Evolutionary conservation across 2,329 filamentous ascomycete genomes (phyloP).

Genomic region (Achaetomium macrosporum): DNA sequence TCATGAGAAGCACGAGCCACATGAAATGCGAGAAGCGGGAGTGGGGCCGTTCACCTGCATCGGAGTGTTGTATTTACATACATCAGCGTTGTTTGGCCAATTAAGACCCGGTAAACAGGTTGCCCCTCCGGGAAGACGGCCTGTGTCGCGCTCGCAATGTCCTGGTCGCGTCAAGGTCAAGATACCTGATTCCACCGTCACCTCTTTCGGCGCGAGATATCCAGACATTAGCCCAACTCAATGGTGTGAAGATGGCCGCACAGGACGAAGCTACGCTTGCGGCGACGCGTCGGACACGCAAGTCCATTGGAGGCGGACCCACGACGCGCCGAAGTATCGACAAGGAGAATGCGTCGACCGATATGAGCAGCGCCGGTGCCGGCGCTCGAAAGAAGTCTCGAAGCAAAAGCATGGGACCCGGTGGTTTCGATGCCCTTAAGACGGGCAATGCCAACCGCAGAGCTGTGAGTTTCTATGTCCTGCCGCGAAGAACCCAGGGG

Average conservation of each 20-base stretch:
- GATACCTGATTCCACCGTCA: background rate
- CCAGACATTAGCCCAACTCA: background rate
- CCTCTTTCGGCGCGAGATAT: background rate
- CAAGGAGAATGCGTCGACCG: conserved; percentile 73
- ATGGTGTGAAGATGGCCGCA: conserved; percentile 19
- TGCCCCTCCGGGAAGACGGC: conserved; percentile 1
- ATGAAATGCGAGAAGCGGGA: too few relatives aligned
- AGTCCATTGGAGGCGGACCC: conserved; percentile 61
- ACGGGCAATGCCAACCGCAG: conserved; percentile 69
- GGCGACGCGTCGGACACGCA: conserved; percentile 55
- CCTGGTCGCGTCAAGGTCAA: conserved; percentile 11
- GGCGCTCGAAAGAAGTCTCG: conserved; percentile 64
- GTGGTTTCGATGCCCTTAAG: conserved; percentile 77
- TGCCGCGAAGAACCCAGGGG: background rate
- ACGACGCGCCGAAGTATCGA: conserved; percentile 51
- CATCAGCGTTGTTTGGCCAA: conserved; percentile 1
- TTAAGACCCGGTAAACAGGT: conserved; percentile 6
- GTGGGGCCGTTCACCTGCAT: background rate
- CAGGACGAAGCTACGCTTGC: conserved; percentile 44
- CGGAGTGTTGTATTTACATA: conserved; percentile 3
- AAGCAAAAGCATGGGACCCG: conserved; percentile 94
- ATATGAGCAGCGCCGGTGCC: conserved; percentile 47
- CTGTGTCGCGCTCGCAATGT: background rate
- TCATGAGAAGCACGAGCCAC: too few relatives aligned
- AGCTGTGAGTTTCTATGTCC: conserved; percentile 54